These are phyloP conservation scores for Candida sonorensis DNA, from an alignment of 805 yeast genomes.

Conservation along the genomic window DNA sequence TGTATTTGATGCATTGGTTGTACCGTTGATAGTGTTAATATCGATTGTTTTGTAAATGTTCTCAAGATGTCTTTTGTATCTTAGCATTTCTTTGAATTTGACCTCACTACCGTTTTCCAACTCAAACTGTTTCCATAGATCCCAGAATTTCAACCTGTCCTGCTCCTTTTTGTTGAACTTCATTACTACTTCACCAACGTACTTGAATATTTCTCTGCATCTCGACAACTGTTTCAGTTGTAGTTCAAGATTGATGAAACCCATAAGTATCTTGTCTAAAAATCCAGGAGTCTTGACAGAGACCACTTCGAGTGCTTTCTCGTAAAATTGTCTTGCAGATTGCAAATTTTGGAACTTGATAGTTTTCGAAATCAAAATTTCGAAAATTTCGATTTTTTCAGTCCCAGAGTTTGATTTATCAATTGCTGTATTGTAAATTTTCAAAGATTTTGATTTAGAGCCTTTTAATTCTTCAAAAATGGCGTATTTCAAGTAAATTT, in stretches of 20 bases:
- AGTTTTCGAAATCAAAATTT: conserved; percentile 35
- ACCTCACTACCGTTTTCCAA: conserved; percentile 61
- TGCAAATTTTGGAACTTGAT: conserved; percentile 33
- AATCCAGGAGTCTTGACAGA: conserved; percentile 23
- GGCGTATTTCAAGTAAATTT: conserved; percentile 50
- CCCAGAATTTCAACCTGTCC: conserved; percentile 42
- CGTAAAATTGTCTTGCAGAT: conserved; percentile 42
- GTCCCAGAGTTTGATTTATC: conserved; percentile 20
- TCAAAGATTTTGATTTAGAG: conserved; percentile 40
- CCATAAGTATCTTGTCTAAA: conserved; percentile 36
- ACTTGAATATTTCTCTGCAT: conserved; percentile 56
- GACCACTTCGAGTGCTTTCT: conserved; percentile 37
- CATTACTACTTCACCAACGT: conserved; percentile 39
- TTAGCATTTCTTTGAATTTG: conserved; percentile 67
- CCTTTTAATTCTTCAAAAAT: conserved; percentile 57
- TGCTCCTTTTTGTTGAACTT: conserved; percentile 23
- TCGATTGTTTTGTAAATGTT: conserved; percentile 15
- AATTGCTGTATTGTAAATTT: conserved; percentile 38
- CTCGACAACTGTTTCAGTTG: conserved; percentile 45
- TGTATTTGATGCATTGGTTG: no score
- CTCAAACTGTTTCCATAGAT: conserved; percentile 70
- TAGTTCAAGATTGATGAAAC: conserved; percentile 55
- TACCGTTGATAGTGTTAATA: no score
- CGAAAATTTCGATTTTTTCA: conserved; percentile 36
- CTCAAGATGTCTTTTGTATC: conserved; percentile 41